Evolutionary conservation across 495 filamentous ascomycete species (phyloP).

Genomic region (Talaromyces adpressus): DNA sequence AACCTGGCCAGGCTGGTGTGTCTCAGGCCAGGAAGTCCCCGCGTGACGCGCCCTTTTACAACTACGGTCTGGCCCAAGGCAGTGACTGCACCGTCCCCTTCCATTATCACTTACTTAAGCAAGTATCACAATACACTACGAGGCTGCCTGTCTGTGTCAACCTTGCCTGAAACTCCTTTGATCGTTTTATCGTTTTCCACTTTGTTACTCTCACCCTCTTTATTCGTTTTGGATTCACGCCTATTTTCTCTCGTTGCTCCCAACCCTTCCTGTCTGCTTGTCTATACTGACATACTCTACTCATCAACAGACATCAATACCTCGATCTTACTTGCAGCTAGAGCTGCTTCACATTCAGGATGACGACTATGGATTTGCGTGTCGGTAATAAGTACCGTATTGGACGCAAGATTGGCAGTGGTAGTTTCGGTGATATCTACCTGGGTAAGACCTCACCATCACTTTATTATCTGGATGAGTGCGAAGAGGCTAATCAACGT

Average conservation of each 20-base stretch:
- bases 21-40: conserved; percentile 1
- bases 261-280: conserved; percentile 11
- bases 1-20: not conserved
- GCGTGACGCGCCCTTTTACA: conserved; percentile 7
- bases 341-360: conserved; percentile 23
- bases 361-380: conserved; percentile 73
- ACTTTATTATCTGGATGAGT: conserved; percentile 2
- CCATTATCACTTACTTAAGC: not conserved
- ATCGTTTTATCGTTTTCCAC: conserved; percentile 9
- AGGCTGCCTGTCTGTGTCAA: conserved; percentile 3
- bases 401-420: conserved; percentile 97
- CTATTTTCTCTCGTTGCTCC: conserved; percentile 10
- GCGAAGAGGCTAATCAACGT: not conserved
- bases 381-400: conserved; percentile 99
- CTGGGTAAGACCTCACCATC: conserved; percentile 55
- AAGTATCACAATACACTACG: not conserved
- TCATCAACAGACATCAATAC: not conserved
- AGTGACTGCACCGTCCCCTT: not conserved
- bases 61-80: not conserved
- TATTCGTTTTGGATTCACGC: conserved; percentile 12
- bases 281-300: not conserved
- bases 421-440: conserved; percentile 98
- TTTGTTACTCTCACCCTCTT: conserved; percentile 14
- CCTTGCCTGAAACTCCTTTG: conserved; percentile 11
- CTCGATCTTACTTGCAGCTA: conserved; percentile 6